Evolutionary conservation across 2,329 filamentous ascomycete species (phyloP), one percentile per base, ranked within the genome.

Genomic region (Colletotrichum coccodes): DNA sequence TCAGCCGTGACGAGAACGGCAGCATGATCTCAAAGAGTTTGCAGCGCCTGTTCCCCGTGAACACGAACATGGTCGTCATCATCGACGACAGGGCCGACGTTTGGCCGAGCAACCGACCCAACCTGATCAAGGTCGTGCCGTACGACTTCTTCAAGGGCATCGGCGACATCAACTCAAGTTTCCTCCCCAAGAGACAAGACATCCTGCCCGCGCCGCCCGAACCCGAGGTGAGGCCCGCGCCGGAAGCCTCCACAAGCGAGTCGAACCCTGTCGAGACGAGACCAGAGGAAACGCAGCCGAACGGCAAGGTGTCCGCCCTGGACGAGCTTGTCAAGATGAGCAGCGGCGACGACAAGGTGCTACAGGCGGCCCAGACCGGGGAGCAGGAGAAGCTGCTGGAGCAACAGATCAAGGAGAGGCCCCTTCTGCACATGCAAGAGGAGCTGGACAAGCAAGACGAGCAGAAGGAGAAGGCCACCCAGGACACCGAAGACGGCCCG

Each of bases 61-160:
- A 97, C 80, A 98, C 95, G 6, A 95, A 97, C 80, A 99, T 99
- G 96, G 97, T 98, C 1, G 95, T 98, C 67, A 98, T 99, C 75
- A 99, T 99, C 72, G 96, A 99, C 77, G 96, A 99, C 80, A 90
- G 96, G 73, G 94, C 94, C 60, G 96, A 99, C 78, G 95, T 99
- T 8, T 99, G 96, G 96, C 90, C 90, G 2, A 90, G 91, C 73
- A 98, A 97, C 86, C 92, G 92, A 73, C 89, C 92, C 6, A 98
- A 99, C 75, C 87, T 99, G 40, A 94, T 99, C 82, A 97, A 97
- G 78, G 96, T 99, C 38, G 91, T 91, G 1, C 94, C 95, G 0
- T 99, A 97, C 79, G 95, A 98, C 79, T 99, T 99, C 81, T 99
- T 98, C 82, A 94, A 97, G 65, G 96, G 96, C 18, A 97, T 98